Evolutionary conservation across 2,329 filamentous ascomycete species (phyloP).

Genomic region (Claviceps maximensis): DNA sequence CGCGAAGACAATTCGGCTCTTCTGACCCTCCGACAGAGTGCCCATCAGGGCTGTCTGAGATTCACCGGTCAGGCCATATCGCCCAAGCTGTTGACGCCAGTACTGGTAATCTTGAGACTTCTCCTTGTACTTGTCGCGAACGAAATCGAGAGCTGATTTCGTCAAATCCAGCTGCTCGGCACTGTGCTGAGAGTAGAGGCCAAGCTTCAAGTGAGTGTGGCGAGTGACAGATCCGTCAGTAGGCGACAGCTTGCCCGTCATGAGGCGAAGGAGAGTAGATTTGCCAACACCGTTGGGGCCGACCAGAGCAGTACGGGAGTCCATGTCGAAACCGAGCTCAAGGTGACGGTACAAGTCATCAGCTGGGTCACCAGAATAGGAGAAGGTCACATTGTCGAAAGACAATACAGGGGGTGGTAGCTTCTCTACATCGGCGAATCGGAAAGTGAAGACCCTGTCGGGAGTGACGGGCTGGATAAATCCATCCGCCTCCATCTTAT

Average conservation of each 20-base stretch:
- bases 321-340: conserved; percentile 98
- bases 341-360: conserved; percentile 95
- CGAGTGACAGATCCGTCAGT: conserved; percentile 71
- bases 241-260: conserved; percentile 88
- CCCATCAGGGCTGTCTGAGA: conserved; percentile 95
- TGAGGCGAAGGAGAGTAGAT: conserved; percentile 87
- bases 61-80: conserved; percentile 86
- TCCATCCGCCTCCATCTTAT: conserved; percentile 99
- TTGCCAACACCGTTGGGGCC: conserved; percentile 99
- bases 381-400: conserved; percentile 95
- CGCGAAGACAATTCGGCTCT: conserved; percentile 95
- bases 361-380: conserved; percentile 77
- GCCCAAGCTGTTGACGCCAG: conserved; percentile 95
- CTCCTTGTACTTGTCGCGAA: conserved; percentile 81
- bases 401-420: conserved; percentile 94
- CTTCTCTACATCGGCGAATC: conserved; percentile 97
- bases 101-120: conserved; percentile 97
- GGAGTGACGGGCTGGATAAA: conserved; percentile 83
- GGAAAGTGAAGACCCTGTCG: conserved; percentile 91
- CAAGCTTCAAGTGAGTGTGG: conserved; percentile 97
- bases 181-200: conserved; percentile 96
- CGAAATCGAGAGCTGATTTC: conserved; percentile 95
- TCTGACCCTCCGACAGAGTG: conserved; percentile 93
- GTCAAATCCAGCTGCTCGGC: conserved; percentile 96
- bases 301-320: conserved; percentile 91